phyloP scores from a whole-genome alignment of 1,284 basidiomycete species.

The Tylopilus orsonianus region DNA sequence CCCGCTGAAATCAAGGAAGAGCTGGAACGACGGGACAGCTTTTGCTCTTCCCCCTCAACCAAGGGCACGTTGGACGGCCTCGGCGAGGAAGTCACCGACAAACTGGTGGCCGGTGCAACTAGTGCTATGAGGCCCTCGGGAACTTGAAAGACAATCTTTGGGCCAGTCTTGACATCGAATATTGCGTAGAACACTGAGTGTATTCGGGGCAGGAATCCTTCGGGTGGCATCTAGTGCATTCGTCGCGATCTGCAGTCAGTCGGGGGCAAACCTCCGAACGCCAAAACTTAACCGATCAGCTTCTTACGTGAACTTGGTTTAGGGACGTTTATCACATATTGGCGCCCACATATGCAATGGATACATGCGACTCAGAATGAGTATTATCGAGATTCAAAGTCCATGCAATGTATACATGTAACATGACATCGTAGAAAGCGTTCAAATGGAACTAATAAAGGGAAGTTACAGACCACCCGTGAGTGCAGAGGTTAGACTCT shows the following conservation, averaged over 20 bases:
- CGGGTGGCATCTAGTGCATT: constrained; percentile 40
- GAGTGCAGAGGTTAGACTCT: constrained; percentile 20
- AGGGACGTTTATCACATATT: too few species aligned
- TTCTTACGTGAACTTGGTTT: too few species aligned
- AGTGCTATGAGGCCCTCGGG: constrained; percentile 79
- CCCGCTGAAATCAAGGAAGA: constrained; percentile 46
- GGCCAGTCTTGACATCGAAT: constrained; percentile 80
- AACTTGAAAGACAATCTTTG: constrained; percentile 87
- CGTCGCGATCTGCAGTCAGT: too few species aligned
- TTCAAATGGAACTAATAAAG: constrained; percentile 10
- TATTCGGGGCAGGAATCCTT: constrained; percentile 73
- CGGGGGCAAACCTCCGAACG: too few species aligned
- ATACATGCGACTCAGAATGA: not conserved
- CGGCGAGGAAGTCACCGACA: constrained; percentile 43
- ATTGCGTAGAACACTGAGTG: constrained; percentile 86
- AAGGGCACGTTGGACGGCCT: constrained; percentile 46
- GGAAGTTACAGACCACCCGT: not conserved
- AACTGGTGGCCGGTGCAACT: constrained; percentile 28
- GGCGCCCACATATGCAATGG: not conserved
- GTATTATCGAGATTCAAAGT: constrained; percentile 7
- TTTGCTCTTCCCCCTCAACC: constrained; percentile 38
- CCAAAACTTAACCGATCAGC: too few species aligned
- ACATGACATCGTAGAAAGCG: constrained; percentile 7
- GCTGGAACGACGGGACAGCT: constrained; percentile 46
- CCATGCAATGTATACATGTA: constrained; percentile 16